phyloP scores from a whole-genome alignment of 495 filamentous ascomycete genomes.

The Bacidia gigantensis region DNA sequence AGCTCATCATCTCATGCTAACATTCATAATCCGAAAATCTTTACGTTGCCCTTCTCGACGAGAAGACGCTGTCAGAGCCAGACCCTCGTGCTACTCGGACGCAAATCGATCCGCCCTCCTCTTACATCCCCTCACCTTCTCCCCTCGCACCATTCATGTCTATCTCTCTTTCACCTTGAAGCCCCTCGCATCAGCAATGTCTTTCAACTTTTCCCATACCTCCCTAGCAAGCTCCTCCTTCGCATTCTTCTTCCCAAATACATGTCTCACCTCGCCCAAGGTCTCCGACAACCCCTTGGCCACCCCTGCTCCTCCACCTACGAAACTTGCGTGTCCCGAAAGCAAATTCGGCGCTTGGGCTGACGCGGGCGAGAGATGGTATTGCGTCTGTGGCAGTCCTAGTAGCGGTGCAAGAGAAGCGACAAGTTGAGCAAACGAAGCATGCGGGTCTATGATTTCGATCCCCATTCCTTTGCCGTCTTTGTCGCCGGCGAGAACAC shows the following conservation, averaged over 20 bases:
- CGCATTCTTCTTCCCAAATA: constrained; percentile 34
- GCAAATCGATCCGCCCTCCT: too few species aligned
- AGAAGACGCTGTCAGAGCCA: too few species aligned
- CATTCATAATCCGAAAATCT: too few species aligned
- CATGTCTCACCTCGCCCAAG: constrained; percentile 27
- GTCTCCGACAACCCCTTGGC: constrained; percentile 21
- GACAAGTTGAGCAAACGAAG: constrained; percentile 12
- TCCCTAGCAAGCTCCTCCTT: constrained; percentile 30
- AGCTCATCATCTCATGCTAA: too few species aligned
- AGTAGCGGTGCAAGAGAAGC: constrained; percentile 12
- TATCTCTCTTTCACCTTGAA: constrained; percentile 9
- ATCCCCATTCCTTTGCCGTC: constrained; percentile 7
- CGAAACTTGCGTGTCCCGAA: constrained; percentile 20
- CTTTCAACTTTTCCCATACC: constrained; percentile 23
- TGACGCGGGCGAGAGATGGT: constrained; percentile 8
- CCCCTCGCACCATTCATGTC: neutral
- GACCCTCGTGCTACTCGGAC: too few species aligned
- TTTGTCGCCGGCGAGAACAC: neutral
- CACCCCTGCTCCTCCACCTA: neutral
- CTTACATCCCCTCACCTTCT: too few species aligned
- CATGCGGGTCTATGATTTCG: neutral
- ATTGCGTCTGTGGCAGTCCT: constrained; percentile 9
- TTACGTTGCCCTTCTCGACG: too few species aligned
- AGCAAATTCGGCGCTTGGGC: constrained; percentile 10
- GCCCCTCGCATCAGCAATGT: constrained; percentile 18